These are phyloP conservation scores for Rhynchosporium graminicola DNA, from an alignment of 2,329 filamentous ascomycete genomes.

Conservation along the genomic window DNA sequence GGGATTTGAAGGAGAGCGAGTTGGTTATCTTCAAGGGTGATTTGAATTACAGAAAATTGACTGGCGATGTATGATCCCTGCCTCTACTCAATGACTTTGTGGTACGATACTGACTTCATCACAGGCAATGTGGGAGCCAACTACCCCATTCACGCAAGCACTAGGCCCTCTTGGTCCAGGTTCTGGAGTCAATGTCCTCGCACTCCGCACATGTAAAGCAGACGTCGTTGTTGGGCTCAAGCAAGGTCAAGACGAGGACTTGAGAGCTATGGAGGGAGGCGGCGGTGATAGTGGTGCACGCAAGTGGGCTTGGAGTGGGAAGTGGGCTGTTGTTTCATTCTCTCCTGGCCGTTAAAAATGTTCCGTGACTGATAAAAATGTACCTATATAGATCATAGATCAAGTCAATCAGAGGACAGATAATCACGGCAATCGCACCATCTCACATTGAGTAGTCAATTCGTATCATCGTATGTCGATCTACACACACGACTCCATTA, in stretches of 20 bases:
- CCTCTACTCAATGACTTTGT: neutral
- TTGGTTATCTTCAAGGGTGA: slow-evolving; percentile 97
- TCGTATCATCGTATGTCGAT: neutral
- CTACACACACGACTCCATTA: neutral
- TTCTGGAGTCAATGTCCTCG: slow-evolving; percentile 81
- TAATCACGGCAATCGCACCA: no score
- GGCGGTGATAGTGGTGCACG: slow-evolving; percentile 66
- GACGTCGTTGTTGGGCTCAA: slow-evolving; percentile 92
- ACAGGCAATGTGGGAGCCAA: slow-evolving; percentile 78
- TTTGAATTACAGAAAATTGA: slow-evolving; percentile 92
- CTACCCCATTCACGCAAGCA: slow-evolving; percentile 81
- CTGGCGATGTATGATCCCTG: slow-evolving; percentile 70
- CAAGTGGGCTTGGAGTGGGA: slow-evolving; percentile 94
- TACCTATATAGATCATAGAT: neutral
- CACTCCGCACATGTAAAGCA: slow-evolving; percentile 92
- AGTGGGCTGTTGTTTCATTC: slow-evolving; percentile 94
- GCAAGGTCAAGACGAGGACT: slow-evolving; percentile 77
- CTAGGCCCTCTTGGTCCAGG: slow-evolving; percentile 81
- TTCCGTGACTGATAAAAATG: slow-evolving; percentile 2
- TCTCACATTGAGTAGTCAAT: neutral
- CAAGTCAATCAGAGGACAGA: no score
- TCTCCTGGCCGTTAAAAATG: slow-evolving; percentile 61
- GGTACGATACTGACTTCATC: slow-evolving; percentile 21
- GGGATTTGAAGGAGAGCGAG: slow-evolving; percentile 80
- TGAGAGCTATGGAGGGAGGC: slow-evolving; percentile 67